These are phyloP conservation scores for Exophiala viscosa DNA, from an alignment of 2,329 filamentous ascomycete genomes.

Conservation along the genomic window DNA sequence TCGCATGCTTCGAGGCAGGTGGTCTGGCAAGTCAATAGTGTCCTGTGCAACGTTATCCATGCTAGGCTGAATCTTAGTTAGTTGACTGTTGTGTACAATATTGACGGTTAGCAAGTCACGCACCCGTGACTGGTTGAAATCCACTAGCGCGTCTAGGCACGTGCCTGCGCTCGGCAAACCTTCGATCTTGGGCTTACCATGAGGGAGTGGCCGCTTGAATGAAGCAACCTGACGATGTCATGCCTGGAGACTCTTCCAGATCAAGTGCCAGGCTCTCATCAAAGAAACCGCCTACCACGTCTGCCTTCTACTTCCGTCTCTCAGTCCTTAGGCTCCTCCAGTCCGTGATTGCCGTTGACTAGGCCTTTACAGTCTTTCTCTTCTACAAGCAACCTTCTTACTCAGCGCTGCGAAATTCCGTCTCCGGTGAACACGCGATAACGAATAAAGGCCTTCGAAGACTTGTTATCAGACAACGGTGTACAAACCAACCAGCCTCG, in stretches of 20 bases:
- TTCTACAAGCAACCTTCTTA: background rate
- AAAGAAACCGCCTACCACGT: background rate
- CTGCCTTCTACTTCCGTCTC: background rate
- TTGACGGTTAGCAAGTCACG: too few relatives aligned
- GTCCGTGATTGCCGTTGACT: background rate
- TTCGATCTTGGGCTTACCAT: background rate
- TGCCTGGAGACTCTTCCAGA: constrained; percentile 12
- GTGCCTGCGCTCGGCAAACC: constrained; percentile 5
- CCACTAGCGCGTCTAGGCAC: constrained; percentile 1
- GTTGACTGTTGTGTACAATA: too few relatives aligned
- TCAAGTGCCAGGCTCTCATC: constrained; percentile 4
- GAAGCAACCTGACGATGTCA: constrained; percentile 12
- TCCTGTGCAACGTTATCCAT: too few relatives aligned
- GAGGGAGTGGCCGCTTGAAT: background rate
- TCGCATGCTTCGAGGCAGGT: too few relatives aligned
- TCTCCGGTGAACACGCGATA: constrained; percentile 18
- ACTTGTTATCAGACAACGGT: constrained; percentile 7
- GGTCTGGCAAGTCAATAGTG: too few relatives aligned
- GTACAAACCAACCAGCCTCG: constrained; percentile 9
- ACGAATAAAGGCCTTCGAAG: constrained; percentile 7
- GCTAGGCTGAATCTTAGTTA: too few relatives aligned
- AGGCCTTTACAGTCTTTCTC: background rate
- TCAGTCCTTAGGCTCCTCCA: background rate
- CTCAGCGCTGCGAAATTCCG: background rate
- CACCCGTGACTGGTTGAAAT: background rate